Percentiles rank a stretch among this genome's conserved stretches.
Conservation (phyloP, 352 stramenopile species). For the Pelagophyceae sp. region DNA sequence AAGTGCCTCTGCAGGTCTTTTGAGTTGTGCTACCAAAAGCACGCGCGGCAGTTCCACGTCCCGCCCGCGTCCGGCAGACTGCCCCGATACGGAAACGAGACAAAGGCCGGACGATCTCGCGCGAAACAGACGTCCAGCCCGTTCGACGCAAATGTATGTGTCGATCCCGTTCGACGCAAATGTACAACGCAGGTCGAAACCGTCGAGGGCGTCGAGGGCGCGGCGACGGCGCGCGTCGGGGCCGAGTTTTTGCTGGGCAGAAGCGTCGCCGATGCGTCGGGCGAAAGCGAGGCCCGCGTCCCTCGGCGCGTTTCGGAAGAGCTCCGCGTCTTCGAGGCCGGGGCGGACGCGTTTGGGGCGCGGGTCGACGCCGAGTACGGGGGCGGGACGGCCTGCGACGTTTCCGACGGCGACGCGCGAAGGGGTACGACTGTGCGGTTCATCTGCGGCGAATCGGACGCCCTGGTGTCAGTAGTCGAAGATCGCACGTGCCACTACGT, state of each 20-base stretch:
- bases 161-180: too few relatives aligned
- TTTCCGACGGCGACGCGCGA: neutral
- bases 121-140: too few relatives aligned
- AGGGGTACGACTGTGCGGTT: neutral
- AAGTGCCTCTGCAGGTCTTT: too few relatives aligned
- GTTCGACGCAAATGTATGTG: too few relatives aligned
- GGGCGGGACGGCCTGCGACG: neutral
- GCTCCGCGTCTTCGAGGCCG: neutral
- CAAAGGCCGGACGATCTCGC: too few relatives aligned
- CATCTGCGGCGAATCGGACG: constrained; percentile 13
- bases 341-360: neutral
- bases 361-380: constrained; percentile 9
- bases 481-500: constrained; percentile 19
- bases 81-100: too few relatives aligned
- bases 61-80: neutral
- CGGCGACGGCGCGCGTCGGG: neutral
- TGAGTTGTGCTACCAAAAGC: constrained; percentile 11
- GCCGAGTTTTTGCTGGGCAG: constrained; percentile 9
- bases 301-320: neutral
- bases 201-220: neutral
- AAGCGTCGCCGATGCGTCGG: neutral
- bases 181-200: constrained; percentile 6
- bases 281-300: too few relatives aligned
- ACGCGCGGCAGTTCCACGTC: constrained; percentile 19
- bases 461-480: constrained; percentile 3